Percentiles rank a stretch among this genome's conserved stretches.
phyloP scores from a whole-genome alignment of 257 asterid species.

The Nicotiana knightiana region DNA sequence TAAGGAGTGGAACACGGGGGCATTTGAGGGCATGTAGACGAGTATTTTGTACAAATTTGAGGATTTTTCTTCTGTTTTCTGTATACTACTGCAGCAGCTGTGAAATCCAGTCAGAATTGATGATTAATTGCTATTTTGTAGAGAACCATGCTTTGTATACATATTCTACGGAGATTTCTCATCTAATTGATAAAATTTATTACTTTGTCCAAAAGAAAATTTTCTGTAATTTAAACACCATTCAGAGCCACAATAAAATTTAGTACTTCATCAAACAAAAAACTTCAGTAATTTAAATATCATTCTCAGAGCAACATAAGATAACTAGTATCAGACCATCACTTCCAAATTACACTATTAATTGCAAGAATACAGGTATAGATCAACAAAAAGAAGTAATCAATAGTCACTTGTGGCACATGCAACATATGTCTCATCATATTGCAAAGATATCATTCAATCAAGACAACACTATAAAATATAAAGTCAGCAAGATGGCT shows the following conservation, averaged over 20 bases:
- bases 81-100: not conserved
- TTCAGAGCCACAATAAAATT: not conserved
- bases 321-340: not conserved
- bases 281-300: no score
- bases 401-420: not conserved
- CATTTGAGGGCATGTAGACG: not conserved
- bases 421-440: not conserved
- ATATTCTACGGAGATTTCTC: not conserved
- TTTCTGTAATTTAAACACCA: not conserved
- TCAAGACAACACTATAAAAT: not conserved
- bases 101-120: not conserved
- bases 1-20: not conserved
- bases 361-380: not conserved
- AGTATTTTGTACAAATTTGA: not conserved
- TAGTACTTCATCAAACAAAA: not conserved
- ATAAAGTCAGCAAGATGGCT: not conserved
- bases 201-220: not conserved
- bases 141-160: not conserved
- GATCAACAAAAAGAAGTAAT: not conserved
- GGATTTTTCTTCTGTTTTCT: not conserved
- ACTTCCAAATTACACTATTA: not conserved
- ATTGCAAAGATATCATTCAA: not conserved
- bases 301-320: not conserved
- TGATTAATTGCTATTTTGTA: not conserved
- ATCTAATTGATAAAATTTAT: no score